phyloP scores from a whole-genome alignment of 495 filamentous ascomycete species.

The Arthonia radiata region DNA sequence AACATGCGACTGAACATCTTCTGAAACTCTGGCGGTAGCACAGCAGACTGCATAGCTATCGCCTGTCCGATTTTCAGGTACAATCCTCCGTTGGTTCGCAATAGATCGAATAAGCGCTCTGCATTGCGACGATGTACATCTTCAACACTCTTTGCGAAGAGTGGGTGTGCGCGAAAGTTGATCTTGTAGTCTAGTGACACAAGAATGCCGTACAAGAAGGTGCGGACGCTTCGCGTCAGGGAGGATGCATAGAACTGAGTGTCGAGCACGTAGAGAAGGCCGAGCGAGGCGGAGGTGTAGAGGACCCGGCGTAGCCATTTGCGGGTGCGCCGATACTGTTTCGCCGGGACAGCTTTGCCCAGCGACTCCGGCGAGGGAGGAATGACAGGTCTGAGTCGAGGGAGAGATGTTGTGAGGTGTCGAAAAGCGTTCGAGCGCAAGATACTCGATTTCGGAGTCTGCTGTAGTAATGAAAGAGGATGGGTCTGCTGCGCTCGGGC shows the following conservation, averaged over 20 bases:
- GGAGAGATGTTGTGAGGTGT: too few relatives aligned
- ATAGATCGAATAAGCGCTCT: constrained; percentile 49
- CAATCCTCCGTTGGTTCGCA: constrained; percentile 67
- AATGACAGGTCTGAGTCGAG: too few relatives aligned
- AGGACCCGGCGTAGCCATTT: constrained; percentile 56
- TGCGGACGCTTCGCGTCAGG: constrained; percentile 53
- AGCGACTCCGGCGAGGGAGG: too few relatives aligned
- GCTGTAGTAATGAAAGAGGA: too few relatives aligned
- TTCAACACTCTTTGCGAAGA: constrained; percentile 33
- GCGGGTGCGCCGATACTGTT: constrained; percentile 34
- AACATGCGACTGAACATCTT: constrained; percentile 92
- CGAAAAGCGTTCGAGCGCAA: too few relatives aligned
- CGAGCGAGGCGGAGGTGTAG: constrained; percentile 32
- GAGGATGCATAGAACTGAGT: constrained; percentile 48
- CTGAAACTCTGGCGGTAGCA: constrained; percentile 82
- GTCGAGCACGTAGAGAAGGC: constrained; percentile 40
- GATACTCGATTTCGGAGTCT: too few relatives aligned
- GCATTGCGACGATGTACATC: constrained; percentile 63
- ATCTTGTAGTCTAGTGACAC: constrained; percentile 87
- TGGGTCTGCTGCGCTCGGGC: too few relatives aligned
- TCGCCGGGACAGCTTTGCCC: too few relatives aligned
- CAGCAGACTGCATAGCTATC: constrained; percentile 90
- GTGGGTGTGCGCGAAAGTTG: constrained; percentile 65
- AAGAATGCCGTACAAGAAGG: constrained; percentile 53
- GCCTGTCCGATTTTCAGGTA: constrained; percentile 98